Base-by-base conservation (phyloP, 805 yeast genomes). In the Candida germanica region DNA sequence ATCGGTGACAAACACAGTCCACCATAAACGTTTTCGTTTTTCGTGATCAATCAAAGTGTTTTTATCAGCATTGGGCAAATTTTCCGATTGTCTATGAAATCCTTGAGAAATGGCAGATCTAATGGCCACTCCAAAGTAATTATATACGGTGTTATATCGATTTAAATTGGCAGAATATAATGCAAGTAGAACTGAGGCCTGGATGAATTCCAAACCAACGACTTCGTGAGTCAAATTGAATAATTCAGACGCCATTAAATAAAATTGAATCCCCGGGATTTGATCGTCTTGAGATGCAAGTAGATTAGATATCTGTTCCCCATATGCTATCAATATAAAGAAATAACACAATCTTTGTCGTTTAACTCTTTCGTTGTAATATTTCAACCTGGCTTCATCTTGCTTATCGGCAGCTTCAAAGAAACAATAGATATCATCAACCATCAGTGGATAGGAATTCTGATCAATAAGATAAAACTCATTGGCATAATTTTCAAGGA, bases 1-100 rank as follows among this genome's bases (percentile, higher is more conserved):
- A 44, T 66, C 72, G 24, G 61, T 54, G 9, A 64, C 58, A 38
- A 61, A 66, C 1, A 63, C 54, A 3, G 69, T 53, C 72, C 72
- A 66, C 69, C 70, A 66, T 16, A 66, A 38, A 19, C 71, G 51
- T 39, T 64, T 64, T 6, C 54, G 47, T 33, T 58, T 61, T 31
- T 65, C 71, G 8, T 42, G 34, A 3, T 9, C 8, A 8, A 42
- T 29, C 20, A 27, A 17, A 6, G 26, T 29, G 3, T 25, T 27
- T 8, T 33, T 22, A 29, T 42, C 38, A 19, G 33, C 21, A 6
- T 27, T 26, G 12, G 33, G 35, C 10, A 34, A 26, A 29, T 24
- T 29, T 15, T 35, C 42, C 20, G 46, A 42, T 32, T 59, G 62
- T 10, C 72, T 49, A 44, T 66, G 72, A 36, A 49, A 59, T 5